Conservation (phyloP, 192 early-diverging fungal genomes). For the Backusella morwellensis region DNA sequence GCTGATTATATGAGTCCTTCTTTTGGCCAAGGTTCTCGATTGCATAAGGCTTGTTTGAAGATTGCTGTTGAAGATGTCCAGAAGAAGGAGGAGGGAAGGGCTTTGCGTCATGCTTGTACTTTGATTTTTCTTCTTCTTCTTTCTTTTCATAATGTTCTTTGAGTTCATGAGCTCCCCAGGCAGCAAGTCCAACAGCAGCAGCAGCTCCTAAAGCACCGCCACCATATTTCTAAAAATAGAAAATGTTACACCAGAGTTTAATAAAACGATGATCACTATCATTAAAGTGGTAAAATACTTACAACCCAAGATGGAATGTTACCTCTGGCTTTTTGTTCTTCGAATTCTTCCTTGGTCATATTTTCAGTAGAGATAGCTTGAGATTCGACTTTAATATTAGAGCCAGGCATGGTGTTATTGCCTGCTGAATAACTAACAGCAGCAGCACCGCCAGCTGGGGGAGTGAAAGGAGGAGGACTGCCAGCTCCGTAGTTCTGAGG, state of each 20-base stretch:
- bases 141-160: conserved; percentile 32
- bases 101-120: conserved; percentile 7
- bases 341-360: not conserved
- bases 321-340: not conserved
- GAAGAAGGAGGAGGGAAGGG: not conserved
- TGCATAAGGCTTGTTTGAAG: not conserved
- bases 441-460: conserved; percentile 15
- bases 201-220: conserved; percentile 35
- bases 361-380: not conserved
- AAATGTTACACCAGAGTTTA: not conserved
- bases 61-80: not conserved
- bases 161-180: conserved; percentile 31
- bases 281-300: not conserved
- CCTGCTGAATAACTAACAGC: not conserved
- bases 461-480: conserved; percentile 32
- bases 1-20: not conserved
- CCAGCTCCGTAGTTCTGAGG: conserved; percentile 33
- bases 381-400: not conserved
- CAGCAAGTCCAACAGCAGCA: conserved; percentile 34
- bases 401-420: not conserved
- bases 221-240: conserved; percentile 35
- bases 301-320: conserved; percentile 33
- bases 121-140: conserved; percentile 13
- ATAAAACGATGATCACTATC: not conserved
- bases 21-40: conserved; percentile 8